Base-by-base conservation (phyloP, 495 filamentous ascomycete species). In the Lasiosphaeria miniovina region DNA sequence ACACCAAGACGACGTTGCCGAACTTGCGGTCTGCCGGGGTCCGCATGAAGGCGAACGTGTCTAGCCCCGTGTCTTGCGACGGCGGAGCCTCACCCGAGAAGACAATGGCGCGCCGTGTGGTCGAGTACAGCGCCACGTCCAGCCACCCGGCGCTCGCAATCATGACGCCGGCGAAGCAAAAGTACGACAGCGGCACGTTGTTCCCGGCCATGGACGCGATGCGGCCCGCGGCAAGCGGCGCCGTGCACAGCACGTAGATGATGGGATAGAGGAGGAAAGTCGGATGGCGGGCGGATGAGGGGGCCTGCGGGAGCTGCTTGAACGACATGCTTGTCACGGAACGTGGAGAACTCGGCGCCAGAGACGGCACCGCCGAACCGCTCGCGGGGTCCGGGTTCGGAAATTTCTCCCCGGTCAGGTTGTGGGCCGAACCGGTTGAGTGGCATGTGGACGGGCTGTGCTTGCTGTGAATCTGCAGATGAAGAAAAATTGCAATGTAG, bases 181-280 rank as follows among this genome's bases (percentile, higher is more conserved):
- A 89, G 62, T 86, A 89, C 0, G 74, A 74, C n/a, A 88, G 66
- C 7, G 75, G 77, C 0, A 86, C 80, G 1, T 75, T 62, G 49
- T 74, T 71, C 31, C 84, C 82, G 11, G 82, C 77, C 68, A 88
- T 86, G 1, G 79, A 80, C 15, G 82, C 77, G 74, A 90, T 86
- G 65, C 89, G 86, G 17, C 85, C 85, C 0, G 82, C 80, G 3
- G 88, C 89, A 11, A 92, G 77, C 1, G 89, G 89, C 5, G 87
- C 77, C 1, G 86, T 90, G 57, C 87, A 84, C 10, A 89, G 67
- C 14, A 88, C 78, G 66, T 90, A 90, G 53, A 88, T 85, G 56
- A 88, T 72, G 0, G 89, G 87, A 64, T 92, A 92, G 56, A 90
- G 78, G 40, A 90, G 79, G 60, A 88, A 92, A 79, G 80, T 87